Percentiles rank a stretch among this genome's conserved stretches.
phyloP scores from a whole-genome alignment of 495 filamentous ascomycete genomes.

The Umbilicaria muhlenbergii region DNA sequence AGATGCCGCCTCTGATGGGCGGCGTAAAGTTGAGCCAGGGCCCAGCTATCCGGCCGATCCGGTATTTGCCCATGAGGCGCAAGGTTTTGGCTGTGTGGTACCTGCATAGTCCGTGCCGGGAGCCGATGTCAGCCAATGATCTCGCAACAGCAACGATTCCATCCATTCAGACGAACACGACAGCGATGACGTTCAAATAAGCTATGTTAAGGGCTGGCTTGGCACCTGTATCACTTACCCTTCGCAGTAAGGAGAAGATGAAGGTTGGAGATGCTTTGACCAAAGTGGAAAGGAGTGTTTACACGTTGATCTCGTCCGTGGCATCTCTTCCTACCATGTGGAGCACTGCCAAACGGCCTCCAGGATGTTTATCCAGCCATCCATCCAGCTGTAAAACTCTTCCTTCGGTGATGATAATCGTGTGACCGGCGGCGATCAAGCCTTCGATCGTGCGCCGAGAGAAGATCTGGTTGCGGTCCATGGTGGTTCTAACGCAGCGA shows the following conservation, averaged over 20 bases:
- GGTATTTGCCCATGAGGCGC: slow-evolving; percentile 15
- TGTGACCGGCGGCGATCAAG: slow-evolving; percentile 27
- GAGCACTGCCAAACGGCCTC: slow-evolving; percentile 26
- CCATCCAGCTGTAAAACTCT: slow-evolving; percentile 25
- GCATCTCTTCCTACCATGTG: slow-evolving; percentile 37
- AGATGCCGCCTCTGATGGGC: slow-evolving; percentile 16
- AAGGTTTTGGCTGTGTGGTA: slow-evolving; percentile 15
- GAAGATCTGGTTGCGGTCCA: slow-evolving; percentile 10
- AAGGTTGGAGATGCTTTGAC: background rate
- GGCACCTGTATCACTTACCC: slow-evolving; percentile 4
- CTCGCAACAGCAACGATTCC: background rate
- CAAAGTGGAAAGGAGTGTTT: slow-evolving; percentile 10
- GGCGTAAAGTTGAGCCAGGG: slow-evolving; percentile 18
- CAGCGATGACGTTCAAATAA: background rate
- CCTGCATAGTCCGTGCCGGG: slow-evolving; percentile 1
- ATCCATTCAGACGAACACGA: background rate
- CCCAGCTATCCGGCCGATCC: slow-evolving; percentile 13
- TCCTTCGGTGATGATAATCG: slow-evolving; percentile 29
- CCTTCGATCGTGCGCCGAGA: slow-evolving; percentile 16
- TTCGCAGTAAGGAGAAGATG: background rate
- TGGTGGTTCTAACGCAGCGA: background rate
- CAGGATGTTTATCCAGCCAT: slow-evolving; percentile 31
- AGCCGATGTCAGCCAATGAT: background rate
- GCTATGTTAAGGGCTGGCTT: background rate
- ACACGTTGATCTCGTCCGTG: slow-evolving; percentile 34